Base-by-base conservation (phyloP, 441 rosid species). In the Gossypium schwendimanii region DNA sequence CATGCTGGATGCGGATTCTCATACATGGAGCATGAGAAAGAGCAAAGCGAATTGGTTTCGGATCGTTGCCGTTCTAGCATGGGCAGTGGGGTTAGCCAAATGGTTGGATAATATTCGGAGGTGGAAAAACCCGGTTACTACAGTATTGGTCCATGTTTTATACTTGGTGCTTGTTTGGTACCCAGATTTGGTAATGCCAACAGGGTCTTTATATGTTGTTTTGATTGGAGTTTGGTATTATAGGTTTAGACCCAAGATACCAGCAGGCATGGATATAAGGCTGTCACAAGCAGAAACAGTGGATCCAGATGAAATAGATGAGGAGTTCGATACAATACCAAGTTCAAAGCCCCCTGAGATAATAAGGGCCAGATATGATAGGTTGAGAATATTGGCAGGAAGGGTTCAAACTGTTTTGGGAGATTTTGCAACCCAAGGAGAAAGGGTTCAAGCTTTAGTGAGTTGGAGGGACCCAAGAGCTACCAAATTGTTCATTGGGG, bases 401-500 rank as follows among this genome's bases (percentile, higher is more conserved):
- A 83, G 97, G 71, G 87, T 92, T 62, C 98, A 94, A 77, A 90
- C 97, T 0, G 97, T 92, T 6, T 72, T 94, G 82, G 98, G 98
- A 7, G 97, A 94, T 84, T 81, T 92, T 60, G 98, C 97, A 3
- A 86, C 98, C 24, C 98, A 92, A 73, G 97, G 98, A 0, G 98
- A 94, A 79, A 64, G 98, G 70, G 71, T 87, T 28, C 98, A 94
- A 58, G 97, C 98, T 12, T 71, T 92, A 70, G 96, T 92, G 63
- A 92, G 97, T 62, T 94, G 98, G 98, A 92, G 97, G 82, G 98
- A 94, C 75, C 98, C 98, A 24, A 85, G 97, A 53, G 98, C 98
- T 11, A 92, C 97, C 0, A 92, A 89, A 69, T 68, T 94, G 73
- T 94, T 92, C 79, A 89, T 94, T 18, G 95, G 84, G 58, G 87